phyloP scores from a whole-genome alignment of 129 eudicot species.

The Silybum marianum region DNA sequence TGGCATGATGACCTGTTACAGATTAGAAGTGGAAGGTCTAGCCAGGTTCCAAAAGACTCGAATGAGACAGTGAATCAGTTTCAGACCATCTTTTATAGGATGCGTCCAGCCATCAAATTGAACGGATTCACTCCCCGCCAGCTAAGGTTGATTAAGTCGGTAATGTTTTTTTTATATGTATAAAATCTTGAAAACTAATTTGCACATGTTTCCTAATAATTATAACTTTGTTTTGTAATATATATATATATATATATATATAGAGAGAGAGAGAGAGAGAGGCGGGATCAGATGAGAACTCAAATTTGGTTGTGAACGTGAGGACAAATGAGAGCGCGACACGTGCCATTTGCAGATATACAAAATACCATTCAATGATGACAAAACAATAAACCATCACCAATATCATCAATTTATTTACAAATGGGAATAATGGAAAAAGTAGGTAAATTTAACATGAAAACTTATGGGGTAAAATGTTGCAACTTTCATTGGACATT shows the following conservation, averaged over 20 bases:
- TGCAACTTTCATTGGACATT: background rate
- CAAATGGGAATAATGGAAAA: background rate
- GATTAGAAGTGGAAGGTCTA: conserved; percentile 39
- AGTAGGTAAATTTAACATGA: background rate
- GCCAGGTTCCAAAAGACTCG: conserved; percentile 22
- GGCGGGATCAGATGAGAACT: too few species aligned
- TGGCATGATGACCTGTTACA: conserved; percentile 65
- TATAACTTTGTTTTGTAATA: background rate
- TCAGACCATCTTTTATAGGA: conserved; percentile 64
- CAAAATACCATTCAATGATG: background rate
- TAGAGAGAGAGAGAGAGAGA: too few species aligned
- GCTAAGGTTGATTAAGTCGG: conserved; percentile 85
- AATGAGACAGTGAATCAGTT: conserved; percentile 48
- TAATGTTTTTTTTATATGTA: conserved; percentile 45
- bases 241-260: background rate
- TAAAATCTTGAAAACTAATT: conserved; percentile 8
- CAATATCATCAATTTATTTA: background rate
- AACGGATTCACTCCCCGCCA: conserved; percentile 82
- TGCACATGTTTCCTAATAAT: background rate
- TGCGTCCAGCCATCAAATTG: conserved; percentile 81
- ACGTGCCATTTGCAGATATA: background rate
- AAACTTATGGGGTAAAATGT: background rate
- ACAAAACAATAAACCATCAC: background rate
- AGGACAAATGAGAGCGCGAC: too few species aligned
- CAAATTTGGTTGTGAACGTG: too few species aligned